Conservation (phyloP, 1,284 basidiomycete genomes). For the Naganishia liquefaciens region DNA sequence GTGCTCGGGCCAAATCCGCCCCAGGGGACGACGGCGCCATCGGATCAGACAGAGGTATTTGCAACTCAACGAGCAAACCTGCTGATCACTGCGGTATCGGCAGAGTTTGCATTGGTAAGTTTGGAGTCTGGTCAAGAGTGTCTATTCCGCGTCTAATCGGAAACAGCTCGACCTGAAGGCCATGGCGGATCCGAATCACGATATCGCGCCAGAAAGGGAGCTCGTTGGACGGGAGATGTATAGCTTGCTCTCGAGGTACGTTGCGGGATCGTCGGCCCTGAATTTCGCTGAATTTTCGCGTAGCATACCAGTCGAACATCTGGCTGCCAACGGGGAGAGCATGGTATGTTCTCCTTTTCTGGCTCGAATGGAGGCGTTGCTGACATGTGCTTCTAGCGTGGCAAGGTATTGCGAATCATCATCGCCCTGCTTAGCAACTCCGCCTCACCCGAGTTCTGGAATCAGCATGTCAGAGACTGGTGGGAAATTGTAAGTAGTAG, state of each 20-base stretch:
- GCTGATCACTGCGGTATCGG: constrained; percentile 50
- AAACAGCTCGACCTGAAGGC: constrained; percentile 29
- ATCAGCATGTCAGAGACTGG: constrained; percentile 52
- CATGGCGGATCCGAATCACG: constrained; percentile 10
- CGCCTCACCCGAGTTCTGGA: constrained; percentile 41
- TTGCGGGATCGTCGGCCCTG: neutral
- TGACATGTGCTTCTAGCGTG: constrained; percentile 34
- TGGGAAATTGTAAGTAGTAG: constrained; percentile 48
- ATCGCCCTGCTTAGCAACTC: constrained; percentile 48
- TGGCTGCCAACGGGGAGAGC: constrained; percentile 53
- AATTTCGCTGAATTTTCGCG: neutral
- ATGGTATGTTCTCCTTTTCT: constrained; percentile 35
- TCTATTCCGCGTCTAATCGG: constrained; percentile 27
- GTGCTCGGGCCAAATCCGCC: constrained; percentile 36
- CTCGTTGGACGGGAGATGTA: constrained; percentile 51
- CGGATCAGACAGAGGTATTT: constrained; percentile 36
- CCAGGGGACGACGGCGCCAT: constrained; percentile 38
- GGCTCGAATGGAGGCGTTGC: neutral
- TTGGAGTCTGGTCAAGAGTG: neutral
- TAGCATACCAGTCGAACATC: constrained; percentile 52
- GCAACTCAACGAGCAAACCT: constrained; percentile 44
- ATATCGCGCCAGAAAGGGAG: constrained; percentile 46
- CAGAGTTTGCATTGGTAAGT: constrained; percentile 53
- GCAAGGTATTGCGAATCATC: constrained; percentile 53
- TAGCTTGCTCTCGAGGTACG: constrained; percentile 47